phyloP scores from a whole-genome alignment of 2,329 filamentous ascomycete species.

The Penicillium sp. region DNA sequence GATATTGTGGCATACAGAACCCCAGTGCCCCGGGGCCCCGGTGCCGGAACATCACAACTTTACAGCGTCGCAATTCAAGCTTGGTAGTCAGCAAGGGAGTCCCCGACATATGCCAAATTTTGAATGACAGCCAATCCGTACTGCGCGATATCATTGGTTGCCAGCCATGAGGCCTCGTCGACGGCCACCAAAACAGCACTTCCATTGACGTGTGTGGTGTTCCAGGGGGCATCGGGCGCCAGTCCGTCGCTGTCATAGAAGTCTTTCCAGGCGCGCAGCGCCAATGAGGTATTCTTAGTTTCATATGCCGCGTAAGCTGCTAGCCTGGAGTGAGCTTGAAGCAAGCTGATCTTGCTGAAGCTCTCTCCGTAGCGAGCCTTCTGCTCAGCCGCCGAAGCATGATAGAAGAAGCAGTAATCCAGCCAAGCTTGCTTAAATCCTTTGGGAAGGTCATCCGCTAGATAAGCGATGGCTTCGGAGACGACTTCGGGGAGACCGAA shows the following conservation, averaged over 20 bases:
- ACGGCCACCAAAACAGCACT: constrained; percentile 50
- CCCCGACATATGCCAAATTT: constrained; percentile 41
- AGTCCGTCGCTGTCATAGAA: constrained; percentile 40
- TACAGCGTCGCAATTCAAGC: not conserved
- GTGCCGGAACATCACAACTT: too few species aligned
- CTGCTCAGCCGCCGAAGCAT: constrained; percentile 53
- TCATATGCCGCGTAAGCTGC: constrained; percentile 56
- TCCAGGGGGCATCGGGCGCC: constrained; percentile 14
- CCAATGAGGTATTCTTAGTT: constrained; percentile 50
- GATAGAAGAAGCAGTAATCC: constrained; percentile 63
- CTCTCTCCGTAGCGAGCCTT: constrained; percentile 52
- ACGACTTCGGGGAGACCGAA: constrained; percentile 62
- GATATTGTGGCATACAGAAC: too few species aligned
- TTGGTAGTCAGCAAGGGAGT: constrained; percentile 1
- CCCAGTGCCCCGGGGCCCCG: too few species aligned
- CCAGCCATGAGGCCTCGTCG: constrained; percentile 59
- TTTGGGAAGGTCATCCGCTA: constrained; percentile 46
- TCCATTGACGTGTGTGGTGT: constrained; percentile 36
- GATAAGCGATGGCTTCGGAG: constrained; percentile 56
- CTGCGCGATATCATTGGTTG: constrained; percentile 58
- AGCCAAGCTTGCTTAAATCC: constrained; percentile 59
- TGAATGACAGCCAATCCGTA: constrained; percentile 62
- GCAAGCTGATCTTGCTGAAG: constrained; percentile 52
- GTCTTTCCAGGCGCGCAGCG: constrained; percentile 56
- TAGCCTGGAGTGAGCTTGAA: constrained; percentile 60